Evolutionary conservation across 768 basidiomycete species (phyloP), one percentile per base, ranked within the genome.

Genomic region (Hericium coralloides): DNA sequence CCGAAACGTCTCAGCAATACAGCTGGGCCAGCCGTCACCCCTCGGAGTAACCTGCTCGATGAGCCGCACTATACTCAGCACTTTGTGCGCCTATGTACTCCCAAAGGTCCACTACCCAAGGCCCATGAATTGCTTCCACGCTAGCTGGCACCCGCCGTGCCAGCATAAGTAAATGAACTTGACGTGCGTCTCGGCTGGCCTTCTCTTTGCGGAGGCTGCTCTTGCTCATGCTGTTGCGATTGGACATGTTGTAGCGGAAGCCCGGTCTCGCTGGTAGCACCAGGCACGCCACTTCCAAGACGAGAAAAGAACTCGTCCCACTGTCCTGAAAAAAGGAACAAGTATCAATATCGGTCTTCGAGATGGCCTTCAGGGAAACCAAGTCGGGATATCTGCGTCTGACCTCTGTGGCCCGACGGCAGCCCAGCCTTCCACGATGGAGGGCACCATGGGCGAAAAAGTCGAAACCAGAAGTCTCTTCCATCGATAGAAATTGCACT

Each of bases 301-400:
- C 87, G 78, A 38, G 85, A 73, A 68, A 92, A 91, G 72, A 89
- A 91, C 36, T 75, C 82, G 53, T 90, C 89, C 89, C 89, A 91
- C 74, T 89, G 87, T 47, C 82, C 89, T 91, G 66, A 48, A 60
- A 37, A 22, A 26, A 22, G 49, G 18, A 38, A 58, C 53, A 37
- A 8, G 50, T 45, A 22, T 54, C 26, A 25, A 31, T 31, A 31
- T 31, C 31, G 10, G 31, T 6, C 6, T 31, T 31, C 31, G 10
- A 31, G 5, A 31, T 31, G 31, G 31, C 31, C 31, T 31, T 31
- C 8, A 31, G 31, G 31, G 2, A 31, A 31, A 31, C 8, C 31
- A 31, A 31, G 31, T 9, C 31, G 7, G 10, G 4, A 31, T 6
- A 31, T 31, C 31, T 31, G 31, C 31, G 31, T 31, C 25, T 2